Percentiles rank a stretch among this genome's conserved stretches.
phyloP scores from a whole-genome alignment of 106 monocot genomes.

The Chionographis japonica region DNA sequence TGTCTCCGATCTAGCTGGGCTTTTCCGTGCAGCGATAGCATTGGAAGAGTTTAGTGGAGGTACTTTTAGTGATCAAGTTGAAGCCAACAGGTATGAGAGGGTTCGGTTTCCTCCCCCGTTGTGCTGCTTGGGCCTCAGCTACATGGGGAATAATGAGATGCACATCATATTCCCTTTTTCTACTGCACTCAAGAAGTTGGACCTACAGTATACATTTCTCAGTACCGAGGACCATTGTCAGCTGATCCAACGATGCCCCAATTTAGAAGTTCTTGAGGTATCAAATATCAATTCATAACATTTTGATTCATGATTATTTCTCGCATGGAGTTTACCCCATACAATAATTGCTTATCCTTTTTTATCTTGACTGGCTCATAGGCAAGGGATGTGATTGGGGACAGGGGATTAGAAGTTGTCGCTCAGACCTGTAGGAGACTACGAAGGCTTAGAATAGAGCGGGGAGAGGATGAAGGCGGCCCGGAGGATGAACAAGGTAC shows the following conservation, averaged over 20 bases:
- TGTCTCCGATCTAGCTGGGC: constrained; percentile 49
- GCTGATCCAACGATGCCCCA: constrained; percentile 83
- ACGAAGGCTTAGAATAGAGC: constrained; percentile 71
- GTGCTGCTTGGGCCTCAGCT: constrained; percentile 55
- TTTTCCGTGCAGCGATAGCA: constrained; percentile 50
- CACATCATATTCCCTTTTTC: constrained; percentile 65
- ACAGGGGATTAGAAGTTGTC: constrained; percentile 74
- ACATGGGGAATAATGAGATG: constrained; percentile 82
- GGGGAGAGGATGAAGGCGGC: constrained; percentile 85
- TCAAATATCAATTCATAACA: neutral
- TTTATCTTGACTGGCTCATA: constrained; percentile 10
- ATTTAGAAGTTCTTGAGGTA: constrained; percentile 91
- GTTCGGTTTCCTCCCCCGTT: constrained; percentile 62
- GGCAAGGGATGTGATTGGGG: constrained; percentile 89
- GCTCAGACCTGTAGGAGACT: constrained; percentile 67
- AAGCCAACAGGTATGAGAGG: constrained; percentile 29
- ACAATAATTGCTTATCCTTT: too few relatives aligned
- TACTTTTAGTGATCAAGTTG: constrained; percentile 55
- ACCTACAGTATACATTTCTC: constrained; percentile 82
- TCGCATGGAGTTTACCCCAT: too few relatives aligned
- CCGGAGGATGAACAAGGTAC: constrained; percentile 85
- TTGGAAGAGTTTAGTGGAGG: constrained; percentile 93
- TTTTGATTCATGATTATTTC: too few relatives aligned
- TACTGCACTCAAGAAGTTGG: constrained; percentile 76
- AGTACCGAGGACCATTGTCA: constrained; percentile 90